Conservation (phyloP, 2,329 filamentous ascomycete genomes). For the Sporothrix globosa region DNA sequence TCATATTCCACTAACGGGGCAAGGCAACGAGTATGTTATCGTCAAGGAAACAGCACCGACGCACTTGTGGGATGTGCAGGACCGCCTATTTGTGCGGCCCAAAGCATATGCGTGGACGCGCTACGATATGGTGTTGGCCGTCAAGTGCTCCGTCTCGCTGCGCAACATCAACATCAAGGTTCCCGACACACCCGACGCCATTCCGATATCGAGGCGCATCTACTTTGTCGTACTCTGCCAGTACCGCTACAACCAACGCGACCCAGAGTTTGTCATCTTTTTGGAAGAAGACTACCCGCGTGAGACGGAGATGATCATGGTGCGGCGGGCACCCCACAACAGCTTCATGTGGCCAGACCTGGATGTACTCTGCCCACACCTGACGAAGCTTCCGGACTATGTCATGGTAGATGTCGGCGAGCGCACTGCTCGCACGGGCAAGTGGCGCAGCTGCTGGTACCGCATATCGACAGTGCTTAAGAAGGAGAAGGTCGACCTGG, state of each 20-base stretch:
- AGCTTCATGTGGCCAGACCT: slow-evolving; percentile 32
- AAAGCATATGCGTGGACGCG: slow-evolving; percentile 29
- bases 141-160: slow-evolving; percentile 20
- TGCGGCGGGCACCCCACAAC: slow-evolving; percentile 26
- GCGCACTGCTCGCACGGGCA: not conserved
- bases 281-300: slow-evolving; percentile 18
- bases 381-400: slow-evolving; percentile 18
- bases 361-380: not conserved
- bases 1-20: slow-evolving; percentile 18
- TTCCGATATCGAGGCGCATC: slow-evolving; percentile 6
- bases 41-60: slow-evolving; percentile 29
- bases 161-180: not conserved
- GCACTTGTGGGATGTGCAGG: slow-evolving; percentile 32
- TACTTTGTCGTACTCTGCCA: slow-evolving; percentile 29
- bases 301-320: slow-evolving; percentile 31
- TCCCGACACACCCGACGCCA: not conserved
- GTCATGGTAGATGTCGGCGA: slow-evolving; percentile 9
- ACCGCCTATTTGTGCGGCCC: slow-evolving; percentile 32
- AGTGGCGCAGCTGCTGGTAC: slow-evolving; percentile 26
- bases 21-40: not conserved
- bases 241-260: slow-evolving; percentile 15
- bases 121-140: slow-evolving; percentile 32
- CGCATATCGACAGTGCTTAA: slow-evolving; percentile 15
- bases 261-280: slow-evolving; percentile 25
- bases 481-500: slow-evolving; percentile 13